Percentiles rank a stretch among this genome's conserved stretches.
Conservation (phyloP, 306 rosid genomes). For the Castanea crenata region DNA sequence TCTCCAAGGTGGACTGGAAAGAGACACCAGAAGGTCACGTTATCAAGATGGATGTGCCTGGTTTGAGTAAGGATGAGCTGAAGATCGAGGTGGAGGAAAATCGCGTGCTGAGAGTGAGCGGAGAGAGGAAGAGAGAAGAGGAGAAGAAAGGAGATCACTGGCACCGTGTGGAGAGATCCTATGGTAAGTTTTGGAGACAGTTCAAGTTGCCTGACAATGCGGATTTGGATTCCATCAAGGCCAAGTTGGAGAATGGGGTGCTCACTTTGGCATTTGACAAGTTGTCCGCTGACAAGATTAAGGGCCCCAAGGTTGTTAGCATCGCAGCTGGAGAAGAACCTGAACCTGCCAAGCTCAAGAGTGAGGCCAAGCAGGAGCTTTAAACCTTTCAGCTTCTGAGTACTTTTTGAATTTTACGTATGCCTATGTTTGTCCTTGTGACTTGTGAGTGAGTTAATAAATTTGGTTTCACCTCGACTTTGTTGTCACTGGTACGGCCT, state of each 20-base stretch:
- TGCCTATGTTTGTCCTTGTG: neutral
- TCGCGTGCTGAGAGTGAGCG: conserved; percentile 58
- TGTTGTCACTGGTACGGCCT: neutral
- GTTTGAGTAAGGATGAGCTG: conserved; percentile 50
- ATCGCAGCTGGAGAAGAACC: conserved; percentile 39
- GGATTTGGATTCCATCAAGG: conserved; percentile 56
- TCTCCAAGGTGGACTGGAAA: conserved; percentile 69
- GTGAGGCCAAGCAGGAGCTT: conserved; percentile 45
- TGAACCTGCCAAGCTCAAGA: conserved; percentile 22
- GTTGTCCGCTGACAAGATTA: conserved; percentile 52
- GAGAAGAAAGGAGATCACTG: conserved; percentile 57
- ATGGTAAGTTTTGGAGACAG: conserved; percentile 70
- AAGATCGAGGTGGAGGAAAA: conserved; percentile 63
- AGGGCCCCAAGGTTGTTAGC: conserved; percentile 47
- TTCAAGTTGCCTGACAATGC: conserved; percentile 59
- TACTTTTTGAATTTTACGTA: neutral
- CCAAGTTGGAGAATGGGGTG: conserved; percentile 59
- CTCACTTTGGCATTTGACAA: conserved; percentile 49
- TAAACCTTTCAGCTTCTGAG: conserved; percentile 13
- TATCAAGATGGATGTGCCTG: conserved; percentile 67
- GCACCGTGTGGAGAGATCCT: conserved; percentile 60
- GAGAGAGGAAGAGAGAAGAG: conserved; percentile 60
- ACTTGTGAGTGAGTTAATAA: conserved; percentile 9
- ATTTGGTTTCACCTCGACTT: conserved; percentile 2
- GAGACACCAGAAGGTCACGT: conserved; percentile 60